These are phyloP conservation scores for Penicillium brevicompactum DNA, from an alignment of 2,329 filamentous ascomycete species.

Conservation along the genomic window DNA sequence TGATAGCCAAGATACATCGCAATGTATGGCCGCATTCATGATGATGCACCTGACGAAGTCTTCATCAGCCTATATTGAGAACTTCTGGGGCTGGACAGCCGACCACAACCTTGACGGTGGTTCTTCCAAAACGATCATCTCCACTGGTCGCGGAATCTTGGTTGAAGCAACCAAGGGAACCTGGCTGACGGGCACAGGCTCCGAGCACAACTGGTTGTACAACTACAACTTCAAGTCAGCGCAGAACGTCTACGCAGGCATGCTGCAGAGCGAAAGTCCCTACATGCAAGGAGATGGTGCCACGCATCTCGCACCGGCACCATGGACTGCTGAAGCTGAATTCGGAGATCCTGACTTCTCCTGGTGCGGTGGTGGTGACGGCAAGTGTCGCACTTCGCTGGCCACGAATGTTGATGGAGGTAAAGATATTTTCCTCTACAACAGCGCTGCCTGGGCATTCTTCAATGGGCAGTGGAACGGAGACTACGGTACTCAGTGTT, in stretches of 20 bases:
- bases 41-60: slow-evolving; percentile 53
- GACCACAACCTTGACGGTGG: slow-evolving; percentile 52
- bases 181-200: slow-evolving; percentile 50
- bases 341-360: slow-evolving; percentile 31
- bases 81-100: slow-evolving; percentile 53
- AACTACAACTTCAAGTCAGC: slow-evolving; percentile 50
- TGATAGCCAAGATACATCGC: slow-evolving; percentile 4
- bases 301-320: slow-evolving; percentile 30
- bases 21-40: slow-evolving; percentile 53
- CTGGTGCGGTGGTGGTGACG: slow-evolving; percentile 30
- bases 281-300: slow-evolving; percentile 38
- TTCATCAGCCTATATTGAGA: slow-evolving; percentile 56
- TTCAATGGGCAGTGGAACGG: slow-evolving; percentile 38
- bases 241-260: slow-evolving; percentile 43
- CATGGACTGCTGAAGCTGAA: slow-evolving; percentile 26
- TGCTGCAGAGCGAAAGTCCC: slow-evolving; percentile 36
- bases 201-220: slow-evolving; percentile 53
- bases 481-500: slow-evolving; percentile 16
- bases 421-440: slow-evolving; percentile 41
- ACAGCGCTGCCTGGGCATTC: slow-evolving; percentile 43
- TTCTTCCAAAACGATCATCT: slow-evolving; percentile 29
- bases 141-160: slow-evolving; percentile 44
- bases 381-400: slow-evolving; percentile 40
- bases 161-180: slow-evolving; percentile 45
- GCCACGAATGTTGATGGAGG: slow-evolving; percentile 33